These are phyloP conservation scores for Pezicula carpinea DNA, from an alignment of 2,329 filamentous ascomycete species.

Conservation along the genomic window DNA sequence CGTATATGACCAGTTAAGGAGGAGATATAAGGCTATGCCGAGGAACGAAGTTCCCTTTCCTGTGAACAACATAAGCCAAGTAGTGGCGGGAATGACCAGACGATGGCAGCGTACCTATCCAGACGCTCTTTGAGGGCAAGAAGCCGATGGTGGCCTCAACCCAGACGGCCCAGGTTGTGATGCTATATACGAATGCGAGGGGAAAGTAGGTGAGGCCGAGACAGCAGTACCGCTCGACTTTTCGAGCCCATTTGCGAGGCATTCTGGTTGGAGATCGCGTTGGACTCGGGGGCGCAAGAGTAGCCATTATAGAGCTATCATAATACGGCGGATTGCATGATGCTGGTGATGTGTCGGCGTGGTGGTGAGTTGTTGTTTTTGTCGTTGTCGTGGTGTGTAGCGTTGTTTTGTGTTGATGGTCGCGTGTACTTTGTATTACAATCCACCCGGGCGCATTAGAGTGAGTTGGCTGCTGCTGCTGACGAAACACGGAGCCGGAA, in stretches of 20 bases:
- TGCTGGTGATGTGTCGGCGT: neutral
- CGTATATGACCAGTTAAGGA: slow-evolving; percentile 87
- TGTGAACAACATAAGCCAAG: slow-evolving; percentile 26
- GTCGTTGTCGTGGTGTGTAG: too few relatives aligned
- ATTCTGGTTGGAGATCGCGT: slow-evolving; percentile 40
- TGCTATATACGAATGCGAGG: slow-evolving; percentile 79
- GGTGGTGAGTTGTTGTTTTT: slow-evolving; percentile 1
- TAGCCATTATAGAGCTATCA: slow-evolving; percentile 19
- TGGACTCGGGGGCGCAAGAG: slow-evolving; percentile 17
- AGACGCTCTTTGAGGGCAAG: slow-evolving; percentile 44
- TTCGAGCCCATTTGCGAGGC: slow-evolving; percentile 58
- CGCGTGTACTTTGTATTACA: neutral
- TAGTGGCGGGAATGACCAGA: slow-evolving; percentile 2
- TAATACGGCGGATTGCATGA: neutral
- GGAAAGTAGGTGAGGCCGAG: slow-evolving; percentile 75
- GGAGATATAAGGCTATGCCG: slow-evolving; percentile 66
- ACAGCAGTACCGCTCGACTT: slow-evolving; percentile 82
- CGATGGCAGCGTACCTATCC: slow-evolving; percentile 47
- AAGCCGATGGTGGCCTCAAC: slow-evolving; percentile 73
- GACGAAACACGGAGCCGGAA: slow-evolving; percentile 2
- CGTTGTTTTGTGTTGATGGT: neutral
- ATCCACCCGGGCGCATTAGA: too few relatives aligned
- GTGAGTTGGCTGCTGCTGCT: slow-evolving; percentile 8
- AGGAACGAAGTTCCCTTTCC: slow-evolving; percentile 53
- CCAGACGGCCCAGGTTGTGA: slow-evolving; percentile 94